Conservation (phyloP, 441 rosid species). For the Euphorbia corollata region DNA sequence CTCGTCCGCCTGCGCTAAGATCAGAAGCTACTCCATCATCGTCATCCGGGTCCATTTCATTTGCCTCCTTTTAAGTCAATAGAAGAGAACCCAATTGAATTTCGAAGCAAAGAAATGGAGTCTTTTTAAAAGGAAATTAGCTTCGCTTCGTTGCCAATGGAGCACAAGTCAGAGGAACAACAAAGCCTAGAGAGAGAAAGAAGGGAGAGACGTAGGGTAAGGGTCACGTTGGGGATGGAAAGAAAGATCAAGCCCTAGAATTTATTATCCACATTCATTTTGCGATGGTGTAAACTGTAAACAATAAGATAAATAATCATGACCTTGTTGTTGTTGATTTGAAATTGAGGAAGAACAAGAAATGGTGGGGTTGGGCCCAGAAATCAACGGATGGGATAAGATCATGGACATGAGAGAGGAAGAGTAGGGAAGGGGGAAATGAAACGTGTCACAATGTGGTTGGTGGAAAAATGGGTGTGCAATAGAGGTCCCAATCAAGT, state of each 20-base stretch:
- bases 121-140: constrained; percentile 5
- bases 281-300: too few species aligned
- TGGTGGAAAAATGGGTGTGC: constrained; percentile 6
- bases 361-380: background rate
- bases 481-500: constrained; percentile 16
- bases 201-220: background rate
- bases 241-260: constrained; percentile 6
- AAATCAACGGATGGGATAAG: constrained; percentile 27
- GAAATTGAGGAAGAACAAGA: background rate
- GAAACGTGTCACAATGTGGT: constrained; percentile 24
- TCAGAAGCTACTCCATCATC: constrained; percentile 35
- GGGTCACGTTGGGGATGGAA: background rate
- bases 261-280: background rate
- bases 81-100: background rate
- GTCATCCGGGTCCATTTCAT: constrained; percentile 26
- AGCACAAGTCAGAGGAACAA: too few species aligned
- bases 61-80: background rate
- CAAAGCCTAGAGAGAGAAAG: too few species aligned
- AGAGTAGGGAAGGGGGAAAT: too few species aligned
- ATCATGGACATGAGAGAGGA: constrained; percentile 4
- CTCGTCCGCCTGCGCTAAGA: constrained; percentile 30
- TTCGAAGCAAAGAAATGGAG: background rate
- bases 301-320: too few species aligned
- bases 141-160: background rate
- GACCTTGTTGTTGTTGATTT: background rate